Percentiles rank a stretch among this genome's conserved stretches.
These are phyloP conservation scores for Actinidia arguta DNA, from an alignment of 179 eudicot species.

Conservation along the genomic window DNA sequence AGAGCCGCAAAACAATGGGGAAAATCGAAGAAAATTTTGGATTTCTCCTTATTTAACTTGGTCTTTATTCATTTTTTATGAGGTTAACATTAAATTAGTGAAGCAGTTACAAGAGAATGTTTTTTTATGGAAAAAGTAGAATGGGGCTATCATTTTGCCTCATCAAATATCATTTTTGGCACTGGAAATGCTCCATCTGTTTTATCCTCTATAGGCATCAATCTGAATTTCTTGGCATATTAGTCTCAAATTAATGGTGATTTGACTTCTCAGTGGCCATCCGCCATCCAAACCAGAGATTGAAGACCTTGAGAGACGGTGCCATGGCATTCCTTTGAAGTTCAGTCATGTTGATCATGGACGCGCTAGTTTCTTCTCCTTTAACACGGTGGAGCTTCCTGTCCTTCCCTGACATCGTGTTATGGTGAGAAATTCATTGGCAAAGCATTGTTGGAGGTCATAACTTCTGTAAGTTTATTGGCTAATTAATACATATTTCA, in stretches of 20 bases:
- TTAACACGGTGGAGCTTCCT: slow-evolving; percentile 71
- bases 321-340: slow-evolving; percentile 59
- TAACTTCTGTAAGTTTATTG: not conserved
- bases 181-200: not conserved
- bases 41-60: not conserved
- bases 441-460: not conserved
- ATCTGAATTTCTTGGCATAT: not conserved
- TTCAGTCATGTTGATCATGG: slow-evolving; percentile 81
- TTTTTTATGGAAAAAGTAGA: not conserved
- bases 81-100: not conserved
- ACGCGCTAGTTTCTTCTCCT: slow-evolving; percentile 81
- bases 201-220: not conserved
- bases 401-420: slow-evolving; percentile 56
- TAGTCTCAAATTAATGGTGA: not conserved
- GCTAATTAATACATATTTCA: not conserved
- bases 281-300: slow-evolving; percentile 73
- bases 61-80: not conserved
- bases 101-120: not conserved
- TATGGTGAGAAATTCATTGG: not conserved
- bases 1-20: not conserved
- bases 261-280: slow-evolving; percentile 41
- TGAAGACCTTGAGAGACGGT: slow-evolving; percentile 60
- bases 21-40: not conserved
- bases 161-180: not conserved
- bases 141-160: not conserved